Evolutionary conservation across 1,284 basidiomycete species (phyloP).

Genomic region (Termitomyces sp.): DNA sequence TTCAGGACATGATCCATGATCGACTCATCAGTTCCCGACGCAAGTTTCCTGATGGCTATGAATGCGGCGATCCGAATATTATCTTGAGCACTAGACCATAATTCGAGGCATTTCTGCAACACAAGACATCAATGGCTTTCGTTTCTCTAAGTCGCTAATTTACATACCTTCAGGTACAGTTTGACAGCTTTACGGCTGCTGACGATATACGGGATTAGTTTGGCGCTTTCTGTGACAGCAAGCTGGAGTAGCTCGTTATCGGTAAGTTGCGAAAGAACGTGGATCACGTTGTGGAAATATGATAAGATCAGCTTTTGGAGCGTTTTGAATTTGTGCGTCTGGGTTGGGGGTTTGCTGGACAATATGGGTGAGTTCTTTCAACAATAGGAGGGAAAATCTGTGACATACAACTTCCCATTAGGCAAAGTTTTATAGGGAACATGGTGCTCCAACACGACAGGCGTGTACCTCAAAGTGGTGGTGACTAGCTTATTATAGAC

Average conservation of each 20-base stretch:
- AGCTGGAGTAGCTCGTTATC: constrained; percentile 65
- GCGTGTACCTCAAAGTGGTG: constrained; percentile 88
- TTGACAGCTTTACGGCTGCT: constrained; percentile 82
- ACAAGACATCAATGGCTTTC: neutral
- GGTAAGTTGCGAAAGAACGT: constrained; percentile 75
- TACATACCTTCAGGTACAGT: constrained; percentile 73
- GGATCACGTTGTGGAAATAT: constrained; percentile 82
- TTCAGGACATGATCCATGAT: constrained; percentile 86
- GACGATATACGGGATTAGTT: constrained; percentile 82
- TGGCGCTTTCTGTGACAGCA: constrained; percentile 78
- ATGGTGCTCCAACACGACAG: constrained; percentile 84
- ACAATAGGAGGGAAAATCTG: neutral
- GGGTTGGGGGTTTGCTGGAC: constrained; percentile 68
- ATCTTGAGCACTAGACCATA: constrained; percentile 82
- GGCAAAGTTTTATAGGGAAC: constrained; percentile 81
- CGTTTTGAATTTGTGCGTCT: constrained; percentile 69
- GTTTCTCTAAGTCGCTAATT: neutral
- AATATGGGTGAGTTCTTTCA: neutral
- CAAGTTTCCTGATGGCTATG: constrained; percentile 80
- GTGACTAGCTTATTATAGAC: constrained; percentile 92
- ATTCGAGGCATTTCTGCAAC: constrained; percentile 68
- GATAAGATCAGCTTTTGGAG: constrained; percentile 89
- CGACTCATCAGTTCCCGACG: constrained; percentile 74
- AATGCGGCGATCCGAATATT: constrained; percentile 85
- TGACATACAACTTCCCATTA: constrained; percentile 79